Evolutionary conservation across 176 grass and related monocot species (phyloP).

Genomic region (Aegilops speltoides): DNA sequence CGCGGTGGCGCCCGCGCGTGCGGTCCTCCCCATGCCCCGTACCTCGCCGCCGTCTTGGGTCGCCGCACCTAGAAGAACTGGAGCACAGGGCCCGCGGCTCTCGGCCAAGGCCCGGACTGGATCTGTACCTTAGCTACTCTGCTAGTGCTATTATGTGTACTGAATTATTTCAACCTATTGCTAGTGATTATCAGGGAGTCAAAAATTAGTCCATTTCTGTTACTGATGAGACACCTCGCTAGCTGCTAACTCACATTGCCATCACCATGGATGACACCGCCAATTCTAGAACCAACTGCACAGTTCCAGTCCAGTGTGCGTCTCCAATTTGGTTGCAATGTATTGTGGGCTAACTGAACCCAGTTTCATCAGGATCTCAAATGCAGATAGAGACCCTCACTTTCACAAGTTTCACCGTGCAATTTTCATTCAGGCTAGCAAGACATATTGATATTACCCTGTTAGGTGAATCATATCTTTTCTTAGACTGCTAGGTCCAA

Average conservation of each 20-base stretch:
- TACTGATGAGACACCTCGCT: no score
- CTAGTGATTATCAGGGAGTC: not conserved
- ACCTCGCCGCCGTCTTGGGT: not conserved
- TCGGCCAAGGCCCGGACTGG: not conserved
- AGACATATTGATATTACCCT: no score
- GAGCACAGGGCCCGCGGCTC: no score
- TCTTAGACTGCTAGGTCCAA: not conserved
- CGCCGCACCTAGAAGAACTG: not conserved
- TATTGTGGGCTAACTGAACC: not conserved
- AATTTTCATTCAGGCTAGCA: no score
- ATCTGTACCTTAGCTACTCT: not conserved
- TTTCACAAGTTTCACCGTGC: not conserved
- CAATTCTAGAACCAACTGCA: not conserved
- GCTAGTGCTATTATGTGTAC: not conserved
- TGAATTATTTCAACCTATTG: not conserved
- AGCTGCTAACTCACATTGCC: not conserved
- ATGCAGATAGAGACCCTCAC: fast-evolving
- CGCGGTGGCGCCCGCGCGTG: not conserved
- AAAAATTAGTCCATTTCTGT: not conserved
- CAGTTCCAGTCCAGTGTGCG: no score
- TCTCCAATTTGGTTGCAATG: not conserved
- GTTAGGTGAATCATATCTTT: not conserved
- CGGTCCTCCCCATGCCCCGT: no score
- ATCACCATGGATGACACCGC: not conserved
- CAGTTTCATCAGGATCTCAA: not conserved